These are phyloP conservation scores for Epicoccum nigrum DNA, from an alignment of 2,329 filamentous ascomycete genomes.

Conservation along the genomic window DNA sequence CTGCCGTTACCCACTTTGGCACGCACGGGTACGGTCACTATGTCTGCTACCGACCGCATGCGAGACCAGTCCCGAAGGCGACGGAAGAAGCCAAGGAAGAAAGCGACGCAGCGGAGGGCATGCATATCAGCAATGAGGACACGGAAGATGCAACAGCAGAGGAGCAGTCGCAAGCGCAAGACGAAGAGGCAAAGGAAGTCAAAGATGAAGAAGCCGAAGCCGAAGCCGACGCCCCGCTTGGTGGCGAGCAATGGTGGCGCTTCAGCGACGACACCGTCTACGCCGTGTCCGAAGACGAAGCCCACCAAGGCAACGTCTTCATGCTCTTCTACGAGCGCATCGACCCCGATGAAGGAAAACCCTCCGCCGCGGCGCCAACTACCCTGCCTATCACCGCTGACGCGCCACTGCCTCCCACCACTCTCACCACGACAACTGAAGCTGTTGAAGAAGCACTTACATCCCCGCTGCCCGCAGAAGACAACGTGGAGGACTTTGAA, in stretches of 20 bases:
- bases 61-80: slow-evolving; percentile 29
- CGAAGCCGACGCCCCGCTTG: slow-evolving; percentile 7
- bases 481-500: slow-evolving; percentile 15
- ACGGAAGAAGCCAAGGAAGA: slow-evolving; percentile 3
- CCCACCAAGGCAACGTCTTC: slow-evolving; percentile 82
- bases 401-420: slow-evolving; percentile 29
- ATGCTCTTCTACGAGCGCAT: slow-evolving; percentile 93
- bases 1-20: slow-evolving; percentile 87
- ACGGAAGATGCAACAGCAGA: not conserved
- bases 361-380: not conserved
- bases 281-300: slow-evolving; percentile 72
- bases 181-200: not conserved
- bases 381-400: slow-evolving; percentile 11
- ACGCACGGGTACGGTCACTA: slow-evolving; percentile 96
- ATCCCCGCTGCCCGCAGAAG: slow-evolving; percentile 24
- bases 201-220: slow-evolving; percentile 23
- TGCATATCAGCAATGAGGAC: slow-evolving; percentile 37
- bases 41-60: slow-evolving; percentile 82
- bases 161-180: not conserved
- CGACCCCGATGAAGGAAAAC: slow-evolving; percentile 19
- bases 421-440: slow-evolving; percentile 8
- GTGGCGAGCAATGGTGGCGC: slow-evolving; percentile 77
- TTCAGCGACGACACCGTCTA: slow-evolving; percentile 88
- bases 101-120: slow-evolving; percentile 5
- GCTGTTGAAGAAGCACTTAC: slow-evolving; percentile 20